Conservation (phyloP, 2,329 filamentous ascomycete genomes). For the Aspergillus pseudonomiae region DNA sequence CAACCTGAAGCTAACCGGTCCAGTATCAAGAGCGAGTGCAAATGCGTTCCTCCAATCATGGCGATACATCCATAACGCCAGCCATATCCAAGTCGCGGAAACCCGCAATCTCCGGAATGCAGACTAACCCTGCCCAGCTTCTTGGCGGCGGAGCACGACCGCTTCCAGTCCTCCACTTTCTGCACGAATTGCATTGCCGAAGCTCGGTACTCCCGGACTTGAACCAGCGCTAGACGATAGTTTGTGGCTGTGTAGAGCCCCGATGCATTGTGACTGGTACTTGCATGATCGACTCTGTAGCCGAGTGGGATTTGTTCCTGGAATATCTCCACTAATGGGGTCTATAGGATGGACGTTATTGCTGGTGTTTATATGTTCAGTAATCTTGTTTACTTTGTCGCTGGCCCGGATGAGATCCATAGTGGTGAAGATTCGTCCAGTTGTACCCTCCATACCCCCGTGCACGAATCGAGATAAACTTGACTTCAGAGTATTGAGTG, state of each 20-base stretch:
- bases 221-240: not conserved
- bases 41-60: not conserved
- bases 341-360: too few species aligned
- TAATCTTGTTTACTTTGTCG: not conserved
- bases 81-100: not conserved
- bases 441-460: not conserved
- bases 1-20: not conserved
- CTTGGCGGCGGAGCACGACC: not conserved
- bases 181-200: constrained; percentile 3
- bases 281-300: not conserved
- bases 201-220: not conserved
- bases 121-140: not conserved
- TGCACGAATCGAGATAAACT: too few species aligned
- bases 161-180: not conserved
- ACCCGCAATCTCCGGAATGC: not conserved
- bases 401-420: not conserved
- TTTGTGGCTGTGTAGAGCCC: not conserved
- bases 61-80: not conserved
- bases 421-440: not conserved
- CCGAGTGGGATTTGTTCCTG: not conserved
- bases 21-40: not conserved
- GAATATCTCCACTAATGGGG: not conserved
- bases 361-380: not conserved
- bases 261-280: not conserved
- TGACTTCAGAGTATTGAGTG: not conserved